Base-by-base conservation (phyloP, 768 basidiomycete genomes). In the Pulveroboletus sp. region DNA sequence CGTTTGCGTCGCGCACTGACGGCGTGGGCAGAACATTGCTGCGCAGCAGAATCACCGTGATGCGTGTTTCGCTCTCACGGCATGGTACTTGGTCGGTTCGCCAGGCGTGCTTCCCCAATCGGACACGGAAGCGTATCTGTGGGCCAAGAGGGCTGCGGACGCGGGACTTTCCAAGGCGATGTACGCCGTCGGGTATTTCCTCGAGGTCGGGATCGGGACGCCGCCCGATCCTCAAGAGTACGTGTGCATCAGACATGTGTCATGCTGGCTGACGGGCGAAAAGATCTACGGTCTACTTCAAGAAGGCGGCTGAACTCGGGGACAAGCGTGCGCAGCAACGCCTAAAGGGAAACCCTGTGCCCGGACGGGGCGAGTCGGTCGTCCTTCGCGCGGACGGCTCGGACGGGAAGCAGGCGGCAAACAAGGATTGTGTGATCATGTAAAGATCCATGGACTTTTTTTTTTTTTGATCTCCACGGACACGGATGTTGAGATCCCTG, bases 21-120 rank as follows among this genome's bases (percentile, higher is more conserved):
- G 19, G 44, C 39, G 39, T 14, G n/a, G 39, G 29, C 61, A 93
- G 91, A 97, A 98, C 62, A 98, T 98, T 56, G 95, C 95, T 26
- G 96, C 96, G 3, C 95, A 97, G 63, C 94, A 97, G 71, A 85
- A 84, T 60, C 96, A 99, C 64, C 86, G 89, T 5, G 96, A 98
- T 62, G 93, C 95, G 0, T 98, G 95, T 66, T 98, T 98, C 63
- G 95, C 96, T 1, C 76, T 99, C 35, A 98, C 96, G 16, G 94
- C 96, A 7, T 99, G 95, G 95, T 99, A 99, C 64, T 85, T 99
- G 55, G 95, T 98, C 51, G 96, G 96, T 40, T 97, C 94, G 9
- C 91, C 94, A 0, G 95, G 96, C 20, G 93, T 99, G 2, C 79
- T 99, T 14, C 95, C 96, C 1, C 96, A 99, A 64, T 96, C 93